Percentiles rank a stretch among this genome's conserved stretches.
Conservation (phyloP, 768 basidiomycete genomes). For the Psilocybe sp. region DNA sequence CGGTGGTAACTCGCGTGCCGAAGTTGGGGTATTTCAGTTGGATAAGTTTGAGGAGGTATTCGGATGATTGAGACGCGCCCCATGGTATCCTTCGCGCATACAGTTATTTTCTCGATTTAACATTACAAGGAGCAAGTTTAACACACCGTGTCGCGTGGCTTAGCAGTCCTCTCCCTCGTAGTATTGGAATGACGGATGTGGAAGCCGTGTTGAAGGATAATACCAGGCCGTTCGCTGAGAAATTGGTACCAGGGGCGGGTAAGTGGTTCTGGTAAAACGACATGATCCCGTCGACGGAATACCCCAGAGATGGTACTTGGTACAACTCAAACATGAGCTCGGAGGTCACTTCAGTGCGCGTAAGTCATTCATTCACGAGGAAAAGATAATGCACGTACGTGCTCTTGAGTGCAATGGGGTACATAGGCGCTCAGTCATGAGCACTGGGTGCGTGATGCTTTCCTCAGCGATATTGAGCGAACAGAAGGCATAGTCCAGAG, state of each 20-base stretch:
- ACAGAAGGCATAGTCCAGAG: constrained; percentile 88
- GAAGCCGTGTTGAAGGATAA: constrained; percentile 91
- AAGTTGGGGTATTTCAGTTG: constrained; percentile 96
- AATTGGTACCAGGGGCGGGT: constrained; percentile 33
- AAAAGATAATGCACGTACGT: constrained; percentile 44
- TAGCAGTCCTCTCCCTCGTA: constrained; percentile 79
- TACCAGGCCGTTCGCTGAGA: constrained; percentile 72
- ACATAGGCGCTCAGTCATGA: constrained; percentile 91
- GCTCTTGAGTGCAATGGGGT: constrained; percentile 88
- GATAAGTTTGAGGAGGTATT: constrained; percentile 89
- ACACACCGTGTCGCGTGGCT: constrained; percentile 81
- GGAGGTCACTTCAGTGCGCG: constrained; percentile 67
- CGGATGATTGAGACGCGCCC: constrained; percentile 88
- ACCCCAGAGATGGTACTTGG: constrained; percentile 78
- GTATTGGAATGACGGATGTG: constrained; percentile 86
- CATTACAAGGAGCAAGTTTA: background rate
- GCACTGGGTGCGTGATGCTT: constrained; percentile 78
- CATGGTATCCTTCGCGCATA: constrained; percentile 73
- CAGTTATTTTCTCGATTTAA: background rate
- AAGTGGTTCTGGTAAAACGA: constrained; percentile 84
- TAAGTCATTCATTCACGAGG: constrained; percentile 2
- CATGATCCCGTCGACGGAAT: constrained; percentile 88
- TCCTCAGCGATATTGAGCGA: constrained; percentile 79
- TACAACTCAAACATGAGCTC: constrained; percentile 97
- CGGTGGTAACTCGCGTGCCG: constrained; percentile 74